Base-by-base conservation (phyloP, 75 land plant genomes). In the Picea glauca region DNA sequence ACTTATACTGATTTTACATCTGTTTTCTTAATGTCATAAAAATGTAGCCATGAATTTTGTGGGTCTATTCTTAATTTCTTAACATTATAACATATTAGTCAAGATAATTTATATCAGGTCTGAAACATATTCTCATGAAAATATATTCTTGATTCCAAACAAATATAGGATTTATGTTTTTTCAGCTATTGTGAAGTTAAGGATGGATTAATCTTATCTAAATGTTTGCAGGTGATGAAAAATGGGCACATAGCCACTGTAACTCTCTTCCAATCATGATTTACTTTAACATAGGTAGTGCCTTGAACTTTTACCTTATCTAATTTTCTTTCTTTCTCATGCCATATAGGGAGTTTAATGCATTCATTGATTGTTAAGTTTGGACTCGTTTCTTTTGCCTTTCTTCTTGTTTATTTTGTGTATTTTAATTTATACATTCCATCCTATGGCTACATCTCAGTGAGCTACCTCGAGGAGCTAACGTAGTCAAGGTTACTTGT, bases 231-330 rank as follows among this genome's bases (percentile, higher is more conserved):
- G 98, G 96, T 93, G 9, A 93, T 95, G 94, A 95, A 91, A 81
- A 93, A 93, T 85, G 94, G 92, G 11, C 91, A 95, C 76, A 93
- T 95, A 70, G 96, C 98, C 20, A 93, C 98, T 30, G 91, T 95
- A 31, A 95, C 98, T 50, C 88, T 95, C 30, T 95, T 95, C 76
- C 94, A 93, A 80, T 88, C 93, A 21, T 83, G 77, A 81, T 76
- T 67, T 31, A 11, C 57, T 30, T 72, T 32, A 62, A 50, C 11
- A 50, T 11, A 77, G 74, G 74, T 20, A 40, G 33, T 33, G 64
- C 38, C 21, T 26, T 65, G 43, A 46, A n/a, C 9, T 70, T 31
- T 26, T 0, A 63, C 3, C 30, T 31, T 13, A 26, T 26, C 30
- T 31, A 26, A 30, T 31, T 35, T 35, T n/a, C 46, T 17, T 35